Percentiles rank a stretch among this genome's conserved stretches.
phyloP scores from a whole-genome alignment of 129 eudicot species.

The Deinandra increscens region DNA sequence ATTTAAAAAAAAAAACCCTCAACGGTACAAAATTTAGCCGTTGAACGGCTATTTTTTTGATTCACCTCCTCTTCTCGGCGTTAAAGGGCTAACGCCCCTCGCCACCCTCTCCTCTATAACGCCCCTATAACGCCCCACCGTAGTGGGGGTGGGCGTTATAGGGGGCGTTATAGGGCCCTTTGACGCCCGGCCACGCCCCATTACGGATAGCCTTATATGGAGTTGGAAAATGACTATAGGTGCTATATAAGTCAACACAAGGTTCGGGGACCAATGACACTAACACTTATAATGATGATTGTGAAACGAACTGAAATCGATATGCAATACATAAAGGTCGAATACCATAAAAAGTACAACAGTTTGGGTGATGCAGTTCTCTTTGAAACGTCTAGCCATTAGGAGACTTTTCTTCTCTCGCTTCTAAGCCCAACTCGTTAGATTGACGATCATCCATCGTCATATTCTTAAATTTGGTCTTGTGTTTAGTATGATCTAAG shows the following conservation, averaged over 20 bases:
- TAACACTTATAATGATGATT: constrained; percentile 51
- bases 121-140: no score
- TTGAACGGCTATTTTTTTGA: no score
- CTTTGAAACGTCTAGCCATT: constrained; percentile 57
- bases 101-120: no score
- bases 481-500: constrained; percentile 3
- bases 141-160: no score
- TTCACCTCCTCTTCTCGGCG: no score
- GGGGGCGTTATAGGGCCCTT: no score
- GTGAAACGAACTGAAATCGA: constrained; percentile 59
- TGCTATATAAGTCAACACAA: constrained; percentile 47
- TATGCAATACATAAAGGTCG: constrained; percentile 60
- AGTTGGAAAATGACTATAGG: constrained; percentile 36
- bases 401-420: constrained; percentile 50
- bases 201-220: constrained; percentile 5
- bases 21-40: no score
- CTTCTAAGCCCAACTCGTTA: constrained; percentile 47
- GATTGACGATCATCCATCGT: not conserved
- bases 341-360: constrained; percentile 52
- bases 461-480: not conserved
- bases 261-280: constrained; percentile 58
- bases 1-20: no score
- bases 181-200: no score
- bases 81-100: no score
- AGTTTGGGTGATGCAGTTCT: constrained; percentile 50